phyloP scores from a whole-genome alignment of 768 basidiomycete species.

The Xanthoconium stramineum region DNA sequence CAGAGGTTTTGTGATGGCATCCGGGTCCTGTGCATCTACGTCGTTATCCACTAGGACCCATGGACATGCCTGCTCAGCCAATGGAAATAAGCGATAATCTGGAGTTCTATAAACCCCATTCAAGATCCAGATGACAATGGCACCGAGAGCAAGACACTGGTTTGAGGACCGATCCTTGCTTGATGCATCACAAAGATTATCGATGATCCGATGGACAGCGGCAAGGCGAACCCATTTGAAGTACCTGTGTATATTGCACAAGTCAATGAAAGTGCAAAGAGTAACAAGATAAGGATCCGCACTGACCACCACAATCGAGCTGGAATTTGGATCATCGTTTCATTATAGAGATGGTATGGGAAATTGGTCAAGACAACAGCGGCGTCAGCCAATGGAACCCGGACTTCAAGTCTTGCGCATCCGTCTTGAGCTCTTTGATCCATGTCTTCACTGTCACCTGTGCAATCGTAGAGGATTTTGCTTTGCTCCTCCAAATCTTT shows the following conservation, averaged over 20 bases:
- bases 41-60: not conserved
- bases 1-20: not conserved
- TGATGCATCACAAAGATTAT: not conserved
- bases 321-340: not conserved
- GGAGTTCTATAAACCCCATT: not conserved
- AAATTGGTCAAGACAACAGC: not conserved
- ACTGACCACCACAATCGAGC: slow-evolving; percentile 1
- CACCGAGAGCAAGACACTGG: not conserved
- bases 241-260: not conserved
- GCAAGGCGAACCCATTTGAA: slow-evolving; percentile 5
- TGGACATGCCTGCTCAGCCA: not conserved
- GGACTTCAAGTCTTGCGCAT: slow-evolving; percentile 3
- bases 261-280: not conserved
- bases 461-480: not conserved
- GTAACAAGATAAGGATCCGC: not conserved
- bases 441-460: not conserved
- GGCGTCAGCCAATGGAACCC: not conserved
- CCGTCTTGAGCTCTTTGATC: not conserved
- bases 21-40: not conserved
- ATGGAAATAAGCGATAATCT: rapidly evolving
- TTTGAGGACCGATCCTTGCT: not conserved
- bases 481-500: not conserved
- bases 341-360: not conserved
- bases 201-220: not conserved
- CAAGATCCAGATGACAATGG: not conserved